Evolutionary conservation across 768 basidiomycete genomes (phyloP).

Genomic region (Cystofilobasidium macerans): DNA sequence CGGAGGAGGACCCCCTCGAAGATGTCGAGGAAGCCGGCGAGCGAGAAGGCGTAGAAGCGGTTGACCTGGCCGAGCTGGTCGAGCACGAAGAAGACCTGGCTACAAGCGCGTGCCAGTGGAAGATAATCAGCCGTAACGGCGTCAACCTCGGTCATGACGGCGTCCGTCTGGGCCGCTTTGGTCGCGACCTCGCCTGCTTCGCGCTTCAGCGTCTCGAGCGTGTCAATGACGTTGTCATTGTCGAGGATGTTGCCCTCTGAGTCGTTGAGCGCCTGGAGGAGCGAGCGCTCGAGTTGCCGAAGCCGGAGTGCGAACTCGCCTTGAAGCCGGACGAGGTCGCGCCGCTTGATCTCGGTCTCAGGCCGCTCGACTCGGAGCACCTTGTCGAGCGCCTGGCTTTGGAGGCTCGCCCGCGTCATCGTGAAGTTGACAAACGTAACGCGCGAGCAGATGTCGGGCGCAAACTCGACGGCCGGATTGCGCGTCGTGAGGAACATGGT

Average conservation of each 20-base stretch:
- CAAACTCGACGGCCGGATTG: constrained; percentile 94
- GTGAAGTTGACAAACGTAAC: constrained; percentile 94
- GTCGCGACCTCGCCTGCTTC: constrained; percentile 92
- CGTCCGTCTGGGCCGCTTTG: constrained; percentile 92
- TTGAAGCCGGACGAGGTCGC: constrained; percentile 94
- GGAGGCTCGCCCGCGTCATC: constrained; percentile 96
- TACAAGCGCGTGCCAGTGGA: constrained; percentile 89
- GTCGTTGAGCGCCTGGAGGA: constrained; percentile 90
- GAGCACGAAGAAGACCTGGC: constrained; percentile 89
- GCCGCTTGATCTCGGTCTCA: constrained; percentile 87
- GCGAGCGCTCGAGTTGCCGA: constrained; percentile 78
- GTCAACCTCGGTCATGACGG: constrained; percentile 92
- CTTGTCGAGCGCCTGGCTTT: constrained; percentile 94
- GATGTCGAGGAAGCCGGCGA: constrained; percentile 95
- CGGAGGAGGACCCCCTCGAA: constrained; percentile 80
- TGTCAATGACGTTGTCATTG: constrained; percentile 88
- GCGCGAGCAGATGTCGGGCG: constrained; percentile 95
- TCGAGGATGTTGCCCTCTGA: constrained; percentile 95
- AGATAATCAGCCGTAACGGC: constrained; percentile 89
- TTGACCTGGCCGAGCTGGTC: constrained; percentile 88
- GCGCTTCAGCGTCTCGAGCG: constrained; percentile 84
- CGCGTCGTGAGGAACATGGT: constrained; percentile 98
- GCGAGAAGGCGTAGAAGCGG: constrained; percentile 98
- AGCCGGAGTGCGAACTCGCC: constrained; percentile 92
- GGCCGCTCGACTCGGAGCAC: constrained; percentile 94